phyloP scores from a whole-genome alignment of 2,329 filamentous ascomycete species.

The Fusarium praegraminearum region DNA sequence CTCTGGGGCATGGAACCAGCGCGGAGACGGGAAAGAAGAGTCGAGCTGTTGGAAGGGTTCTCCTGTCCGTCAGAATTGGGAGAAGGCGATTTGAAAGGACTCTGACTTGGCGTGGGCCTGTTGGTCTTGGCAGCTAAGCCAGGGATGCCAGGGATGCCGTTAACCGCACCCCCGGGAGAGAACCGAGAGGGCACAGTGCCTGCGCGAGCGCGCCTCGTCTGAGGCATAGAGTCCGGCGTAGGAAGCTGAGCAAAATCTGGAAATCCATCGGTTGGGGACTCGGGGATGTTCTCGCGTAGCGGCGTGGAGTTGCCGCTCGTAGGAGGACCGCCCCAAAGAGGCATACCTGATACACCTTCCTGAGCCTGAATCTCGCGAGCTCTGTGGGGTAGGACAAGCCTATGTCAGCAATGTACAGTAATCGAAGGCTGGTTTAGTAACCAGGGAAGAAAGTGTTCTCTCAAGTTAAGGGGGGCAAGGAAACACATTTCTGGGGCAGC shows the following conservation, averaged over 20 bases:
- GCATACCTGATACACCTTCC: conserved; percentile 81
- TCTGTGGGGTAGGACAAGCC: conserved; percentile 60
- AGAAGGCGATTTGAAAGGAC: conserved; percentile 79
- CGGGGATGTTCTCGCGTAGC: conserved; percentile 95
- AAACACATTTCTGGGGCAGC: conserved; percentile 34
- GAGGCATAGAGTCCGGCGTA: conserved; percentile 72
- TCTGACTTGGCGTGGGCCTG: conserved; percentile 86
- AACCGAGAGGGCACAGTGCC: conserved; percentile 97
- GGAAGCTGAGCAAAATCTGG: conserved; percentile 85
- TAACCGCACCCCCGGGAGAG: conserved; percentile 77
- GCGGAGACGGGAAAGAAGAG: conserved; percentile 84
- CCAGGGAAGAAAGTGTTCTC: conserved; percentile 26
- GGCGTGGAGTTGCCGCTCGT: conserved; percentile 97
- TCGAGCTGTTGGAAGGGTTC: conserved; percentile 69
- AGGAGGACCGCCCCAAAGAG: conserved; percentile 92
- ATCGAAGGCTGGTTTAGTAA: not conserved
- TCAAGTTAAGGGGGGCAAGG: not conserved
- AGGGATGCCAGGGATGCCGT: conserved; percentile 68
- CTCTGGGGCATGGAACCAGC: conserved; percentile 96
- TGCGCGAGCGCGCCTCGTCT: conserved; percentile 84
- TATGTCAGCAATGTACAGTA: conserved; percentile 27
- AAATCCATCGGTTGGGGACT: conserved; percentile 95
- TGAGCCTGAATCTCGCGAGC: conserved; percentile 97
- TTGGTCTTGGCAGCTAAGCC: conserved; percentile 79
- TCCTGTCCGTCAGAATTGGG: conserved; percentile 64